phyloP scores from a whole-genome alignment of 1,284 basidiomycete species.

The Cutaneotrichosporon arboriforme region DNA sequence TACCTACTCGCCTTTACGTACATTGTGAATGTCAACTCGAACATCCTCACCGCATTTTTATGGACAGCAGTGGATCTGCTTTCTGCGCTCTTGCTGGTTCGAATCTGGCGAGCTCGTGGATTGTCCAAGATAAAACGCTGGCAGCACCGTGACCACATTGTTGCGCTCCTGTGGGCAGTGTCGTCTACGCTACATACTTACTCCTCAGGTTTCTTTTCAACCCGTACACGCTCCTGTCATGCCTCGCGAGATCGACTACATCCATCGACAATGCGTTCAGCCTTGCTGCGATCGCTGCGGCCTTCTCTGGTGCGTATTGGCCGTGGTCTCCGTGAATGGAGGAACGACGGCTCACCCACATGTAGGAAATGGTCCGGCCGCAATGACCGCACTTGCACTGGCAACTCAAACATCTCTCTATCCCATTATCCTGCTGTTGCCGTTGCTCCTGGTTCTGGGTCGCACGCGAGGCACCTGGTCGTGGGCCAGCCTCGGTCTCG shows the following conservation, averaged over 20 bases:
- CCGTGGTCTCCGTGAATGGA: too few relatives aligned
- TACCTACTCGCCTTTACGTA: constrained; percentile 67
- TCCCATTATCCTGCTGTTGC: constrained; percentile 62
- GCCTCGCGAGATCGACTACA: constrained; percentile 71
- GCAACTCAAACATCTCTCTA: constrained; percentile 67
- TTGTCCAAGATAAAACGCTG: neutral
- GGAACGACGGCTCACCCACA: too few relatives aligned
- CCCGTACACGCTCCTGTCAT: constrained; percentile 75
- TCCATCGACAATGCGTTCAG: constrained; percentile 69
- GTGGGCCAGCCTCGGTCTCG: neutral
- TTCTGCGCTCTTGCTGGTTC: constrained; percentile 58
- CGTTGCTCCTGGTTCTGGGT: constrained; percentile 54
- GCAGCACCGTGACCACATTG: constrained; percentile 4
- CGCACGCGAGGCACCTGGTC: neutral
- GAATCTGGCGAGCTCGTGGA: constrained; percentile 12
- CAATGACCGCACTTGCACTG: constrained; percentile 63
- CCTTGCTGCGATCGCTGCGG: constrained; percentile 65
- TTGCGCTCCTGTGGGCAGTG: constrained; percentile 56
- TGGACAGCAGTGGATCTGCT: constrained; percentile 68
- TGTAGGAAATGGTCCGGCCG: constrained; percentile 54
- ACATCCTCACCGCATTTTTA: constrained; percentile 53
- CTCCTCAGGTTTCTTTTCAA: constrained; percentile 71
- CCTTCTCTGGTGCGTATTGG: constrained; percentile 64
- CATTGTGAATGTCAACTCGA: constrained; percentile 56
- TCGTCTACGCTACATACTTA: constrained; percentile 1